Percentiles rank a stretch among this genome's conserved stretches.
Evolutionary conservation across 768 basidiomycete species (phyloP).

Genomic region (Calocybe cyanea): DNA sequence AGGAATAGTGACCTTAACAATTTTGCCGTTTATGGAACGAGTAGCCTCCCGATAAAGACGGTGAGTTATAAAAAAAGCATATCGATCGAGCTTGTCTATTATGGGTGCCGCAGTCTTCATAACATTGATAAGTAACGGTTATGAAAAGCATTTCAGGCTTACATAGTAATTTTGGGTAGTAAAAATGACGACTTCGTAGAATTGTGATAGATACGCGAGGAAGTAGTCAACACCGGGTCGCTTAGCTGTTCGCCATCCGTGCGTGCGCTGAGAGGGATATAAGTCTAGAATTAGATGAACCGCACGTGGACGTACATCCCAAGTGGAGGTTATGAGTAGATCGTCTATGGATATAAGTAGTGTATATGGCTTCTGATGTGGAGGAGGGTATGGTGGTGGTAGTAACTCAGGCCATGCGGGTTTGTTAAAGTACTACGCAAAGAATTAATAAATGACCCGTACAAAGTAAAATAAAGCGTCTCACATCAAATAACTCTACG

Average conservation of each 20-base stretch:
- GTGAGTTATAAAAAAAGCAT: constrained; percentile 84
- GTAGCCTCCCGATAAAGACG: constrained; percentile 93
- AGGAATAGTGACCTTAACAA: constrained; percentile 66
- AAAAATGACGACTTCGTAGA: constrained; percentile 97
- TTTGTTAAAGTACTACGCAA: constrained; percentile 81
- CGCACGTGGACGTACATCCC: constrained; percentile 58
- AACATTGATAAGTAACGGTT: neutral
- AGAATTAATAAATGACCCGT: neutral
- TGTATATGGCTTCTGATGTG: constrained; percentile 37
- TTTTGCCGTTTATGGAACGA: constrained; percentile 72
- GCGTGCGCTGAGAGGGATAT: constrained; percentile 58
- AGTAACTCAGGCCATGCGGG: constrained; percentile 91
- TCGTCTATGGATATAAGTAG: constrained; percentile 90
- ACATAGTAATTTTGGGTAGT: constrained; percentile 89
- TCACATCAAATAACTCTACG: constrained; percentile 64
- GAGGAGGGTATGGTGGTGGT: constrained; percentile 44
- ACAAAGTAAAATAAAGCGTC: constrained; percentile 21
- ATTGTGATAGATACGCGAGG: constrained; percentile 94
- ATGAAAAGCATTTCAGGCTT: constrained; percentile 26
- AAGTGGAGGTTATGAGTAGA: constrained; percentile 77
- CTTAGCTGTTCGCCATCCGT: constrained; percentile 97
- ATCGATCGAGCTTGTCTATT: constrained; percentile 91
- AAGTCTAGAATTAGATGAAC: neutral
- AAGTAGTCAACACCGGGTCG: constrained; percentile 98
- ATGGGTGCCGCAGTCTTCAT: constrained; percentile 83